phyloP scores from a whole-genome alignment of 2,329 filamentous ascomycete genomes.

The Helicocarpus griseus region DNA sequence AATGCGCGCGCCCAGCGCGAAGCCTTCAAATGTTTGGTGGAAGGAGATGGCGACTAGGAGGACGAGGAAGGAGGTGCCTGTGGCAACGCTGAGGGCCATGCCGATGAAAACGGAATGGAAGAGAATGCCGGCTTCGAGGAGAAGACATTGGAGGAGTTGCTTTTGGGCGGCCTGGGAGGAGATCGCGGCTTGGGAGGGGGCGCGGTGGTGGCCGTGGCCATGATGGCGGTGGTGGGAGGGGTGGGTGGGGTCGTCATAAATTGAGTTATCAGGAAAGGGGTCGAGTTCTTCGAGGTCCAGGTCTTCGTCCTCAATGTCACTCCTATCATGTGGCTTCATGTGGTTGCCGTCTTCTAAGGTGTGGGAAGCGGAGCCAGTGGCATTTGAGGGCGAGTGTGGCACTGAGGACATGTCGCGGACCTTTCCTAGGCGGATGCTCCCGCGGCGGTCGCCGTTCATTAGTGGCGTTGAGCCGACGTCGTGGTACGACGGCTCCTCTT shows the following conservation, averaged over 20 bases:
- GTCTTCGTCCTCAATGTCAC: slow-evolving; percentile 51
- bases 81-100: slow-evolving; percentile 75
- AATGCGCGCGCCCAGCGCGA: slow-evolving; percentile 76
- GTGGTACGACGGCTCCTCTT: slow-evolving; percentile 10
- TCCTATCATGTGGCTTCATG: slow-evolving; percentile 33
- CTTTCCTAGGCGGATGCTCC: slow-evolving; percentile 10
- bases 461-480: neutral
- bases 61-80: slow-evolving; percentile 67
- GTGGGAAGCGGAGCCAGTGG: slow-evolving; percentile 1
- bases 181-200: slow-evolving; percentile 8
- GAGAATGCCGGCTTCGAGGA: slow-evolving; percentile 73
- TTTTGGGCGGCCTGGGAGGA: slow-evolving; percentile 38
- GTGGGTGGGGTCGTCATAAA: slow-evolving; percentile 3
- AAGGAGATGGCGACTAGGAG: slow-evolving; percentile 73
- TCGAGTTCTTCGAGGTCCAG: slow-evolving; percentile 49
- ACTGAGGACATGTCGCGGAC: neutral
- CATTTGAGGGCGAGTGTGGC: neutral
- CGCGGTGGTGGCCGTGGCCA: slow-evolving; percentile 9
- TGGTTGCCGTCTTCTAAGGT: too few relatives aligned
- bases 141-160: slow-evolving; percentile 64
- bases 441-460: slow-evolving; percentile 13
- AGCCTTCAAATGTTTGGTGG: slow-evolving; percentile 81
- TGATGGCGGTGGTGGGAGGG: slow-evolving; percentile 8
- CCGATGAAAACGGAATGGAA: slow-evolving; percentile 83
- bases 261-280: slow-evolving; percentile 18